Base-by-base conservation (phyloP, 768 basidiomycete species). In the Russula sp. region DNA sequence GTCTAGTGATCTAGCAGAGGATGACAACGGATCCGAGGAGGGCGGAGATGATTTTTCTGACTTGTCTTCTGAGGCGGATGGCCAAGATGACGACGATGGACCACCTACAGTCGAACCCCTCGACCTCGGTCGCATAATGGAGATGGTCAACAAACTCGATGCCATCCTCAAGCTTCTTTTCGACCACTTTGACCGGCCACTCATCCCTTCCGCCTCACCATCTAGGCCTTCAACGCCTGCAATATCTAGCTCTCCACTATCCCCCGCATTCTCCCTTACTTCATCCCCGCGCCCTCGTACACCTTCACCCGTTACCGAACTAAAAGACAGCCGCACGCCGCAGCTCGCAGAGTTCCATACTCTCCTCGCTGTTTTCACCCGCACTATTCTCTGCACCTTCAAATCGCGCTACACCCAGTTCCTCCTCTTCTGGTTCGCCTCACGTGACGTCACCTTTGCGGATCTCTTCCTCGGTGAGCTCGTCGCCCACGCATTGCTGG, bases 321-420 rank as follows among this genome's bases (percentile, higher is more conserved):
- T 10, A 32, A 31, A 57, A 44, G 71, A 73, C 48, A 71, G 73
- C 31, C 78, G 77, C 51, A 71, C 74, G 4, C 70, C 77, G 37
- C 81, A 78, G 31, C 80, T 80, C 6, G 72, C 82, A 1, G 91
- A 91, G 68, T 98, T 98, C 73, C 82, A 90, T 68, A 83, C 88
- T 34, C 86, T 99, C 20, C 84, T 99, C 55, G 85, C 88, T 66
- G 93, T 98, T 66, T 99, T 99, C 70, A 93, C 97, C 73, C 85
- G 92, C 45, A 87, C 87, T 42, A 94, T 99, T 71, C 83, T 99
- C 54, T 89, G 87, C 44, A 98, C 97, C 2, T 97, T 97, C 78
- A 94, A 95, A 70, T 97, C 94, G 0, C 90, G 95, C 44, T 97
- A 98, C 74, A 94, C 94, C 14, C 97, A 98, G 70, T 99, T 99